Evolutionary conservation across 345 rosid genomes (phyloP).

Genomic region (Hevea brasiliensis): DNA sequence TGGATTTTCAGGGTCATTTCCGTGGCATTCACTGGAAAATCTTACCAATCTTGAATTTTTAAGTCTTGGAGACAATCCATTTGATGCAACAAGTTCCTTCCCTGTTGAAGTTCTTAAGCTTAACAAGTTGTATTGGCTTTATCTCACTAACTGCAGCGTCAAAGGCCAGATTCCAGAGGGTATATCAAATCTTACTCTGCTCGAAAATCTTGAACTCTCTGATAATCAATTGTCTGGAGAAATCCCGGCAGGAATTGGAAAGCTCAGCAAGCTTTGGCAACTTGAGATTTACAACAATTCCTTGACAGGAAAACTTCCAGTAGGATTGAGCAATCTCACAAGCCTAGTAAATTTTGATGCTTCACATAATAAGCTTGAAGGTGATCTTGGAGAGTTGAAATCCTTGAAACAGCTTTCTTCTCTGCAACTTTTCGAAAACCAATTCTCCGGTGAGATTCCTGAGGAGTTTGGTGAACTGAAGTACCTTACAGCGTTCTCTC

Average conservation of each 20-base stretch:
- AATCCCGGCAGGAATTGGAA: slow-evolving; percentile 55
- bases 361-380: slow-evolving; percentile 58
- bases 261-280: slow-evolving; percentile 51
- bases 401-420: slow-evolving; percentile 51
- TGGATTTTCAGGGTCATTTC: slow-evolving; percentile 67
- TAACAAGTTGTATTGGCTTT: slow-evolving; percentile 59
- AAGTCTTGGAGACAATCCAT: slow-evolving; percentile 76
- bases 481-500: slow-evolving; percentile 51
- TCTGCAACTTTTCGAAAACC: slow-evolving; percentile 59
- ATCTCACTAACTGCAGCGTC: slow-evolving; percentile 68
- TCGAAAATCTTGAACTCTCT: slow-evolving; percentile 67
- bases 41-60: slow-evolving; percentile 52
- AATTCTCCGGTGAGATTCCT: slow-evolving; percentile 66
- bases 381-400: slow-evolving; percentile 57
- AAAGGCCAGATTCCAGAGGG: slow-evolving; percentile 65
- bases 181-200: slow-evolving; percentile 52
- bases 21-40: slow-evolving; percentile 63
- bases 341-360: slow-evolving; percentile 56
- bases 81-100: slow-evolving; percentile 45
- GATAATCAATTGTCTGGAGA: slow-evolving; percentile 56
- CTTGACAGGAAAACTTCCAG: slow-evolving; percentile 63
- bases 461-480: slow-evolving; percentile 63
- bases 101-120: slow-evolving; percentile 58
- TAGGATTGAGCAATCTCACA: slow-evolving; percentile 58
- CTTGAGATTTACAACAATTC: slow-evolving; percentile 72